Percentiles rank a stretch among this genome's conserved stretches.
These are phyloP conservation scores for Pseudogymnoascus sp. DNA, from an alignment of 2,329 filamentous ascomycete species.

Conservation along the genomic window DNA sequence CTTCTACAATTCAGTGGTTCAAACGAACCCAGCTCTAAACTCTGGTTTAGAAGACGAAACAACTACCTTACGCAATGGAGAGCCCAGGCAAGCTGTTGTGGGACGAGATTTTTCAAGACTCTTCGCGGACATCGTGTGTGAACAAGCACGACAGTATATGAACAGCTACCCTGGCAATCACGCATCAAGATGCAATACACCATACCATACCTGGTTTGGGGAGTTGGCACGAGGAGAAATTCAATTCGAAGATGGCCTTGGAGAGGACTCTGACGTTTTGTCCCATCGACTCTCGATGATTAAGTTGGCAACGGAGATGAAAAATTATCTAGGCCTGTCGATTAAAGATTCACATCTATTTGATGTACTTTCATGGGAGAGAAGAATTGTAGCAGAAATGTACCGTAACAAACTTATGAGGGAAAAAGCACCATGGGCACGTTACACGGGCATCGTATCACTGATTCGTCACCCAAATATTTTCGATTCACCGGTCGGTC, in stretches of 20 bases:
- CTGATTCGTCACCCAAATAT: neutral
- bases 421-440: neutral
- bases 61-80: neutral
- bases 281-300: neutral
- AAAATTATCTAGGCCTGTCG: neutral
- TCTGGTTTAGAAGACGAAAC: neutral
- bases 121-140: neutral
- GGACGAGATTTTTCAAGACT: neutral
- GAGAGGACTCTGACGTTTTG: neutral
- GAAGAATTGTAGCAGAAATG: neutral
- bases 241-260: neutral
- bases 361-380: neutral
- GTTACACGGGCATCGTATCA: neutral
- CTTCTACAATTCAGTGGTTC: neutral
- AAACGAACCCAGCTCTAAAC: neutral
- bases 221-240: neutral
- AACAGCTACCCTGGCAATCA: neutral
- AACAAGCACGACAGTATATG: neutral
- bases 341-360: neutral
- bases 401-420: neutral
- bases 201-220: neutral
- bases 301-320: neutral
- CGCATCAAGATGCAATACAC: neutral
- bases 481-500: neutral
- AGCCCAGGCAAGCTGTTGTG: neutral